These are phyloP conservation scores for Zygnema circumcarinatum DNA, from an alignment of 139 green algal genomes.

Conservation along the genomic window DNA sequence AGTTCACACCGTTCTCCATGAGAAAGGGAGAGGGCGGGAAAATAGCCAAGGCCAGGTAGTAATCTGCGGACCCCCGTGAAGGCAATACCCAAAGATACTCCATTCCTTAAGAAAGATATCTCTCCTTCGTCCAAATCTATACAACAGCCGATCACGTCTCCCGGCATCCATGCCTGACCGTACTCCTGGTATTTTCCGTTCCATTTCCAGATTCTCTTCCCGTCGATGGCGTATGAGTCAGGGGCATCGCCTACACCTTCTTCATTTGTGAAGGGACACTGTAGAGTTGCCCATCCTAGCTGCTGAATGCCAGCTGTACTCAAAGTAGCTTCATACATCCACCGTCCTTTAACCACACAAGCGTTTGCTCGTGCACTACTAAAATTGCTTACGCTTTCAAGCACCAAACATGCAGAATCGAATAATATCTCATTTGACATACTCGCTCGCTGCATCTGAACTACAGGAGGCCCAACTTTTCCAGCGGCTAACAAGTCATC, in stretches of 20 bases:
- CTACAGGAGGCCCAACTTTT: slow-evolving; percentile 8
- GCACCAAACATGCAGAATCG: slow-evolving; percentile 15
- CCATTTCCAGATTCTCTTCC: slow-evolving; percentile 87
- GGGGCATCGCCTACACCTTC: slow-evolving; percentile 89
- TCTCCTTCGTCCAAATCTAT: slow-evolving; percentile 83
- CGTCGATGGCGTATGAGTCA: slow-evolving; percentile 85
- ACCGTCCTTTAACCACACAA: slow-evolving; percentile 72
- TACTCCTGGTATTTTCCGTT: slow-evolving; percentile 78
- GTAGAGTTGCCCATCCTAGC: slow-evolving; percentile 85
- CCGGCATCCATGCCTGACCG: slow-evolving; percentile 74
- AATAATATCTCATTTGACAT: background rate
- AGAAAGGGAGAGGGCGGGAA: slow-evolving; percentile 81
- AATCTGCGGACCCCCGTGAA: slow-evolving; percentile 70
- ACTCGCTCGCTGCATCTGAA: slow-evolving; percentile 11
- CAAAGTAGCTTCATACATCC: slow-evolving; percentile 87
- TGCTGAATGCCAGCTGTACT: slow-evolving; percentile 80
- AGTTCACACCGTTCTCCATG: slow-evolving; percentile 78
- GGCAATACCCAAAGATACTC: slow-evolving; percentile 77
- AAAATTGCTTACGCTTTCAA: slow-evolving; percentile 70
- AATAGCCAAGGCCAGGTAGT: slow-evolving; percentile 77
- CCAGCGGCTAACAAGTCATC: background rate
- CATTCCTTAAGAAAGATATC: slow-evolving; percentile 86
- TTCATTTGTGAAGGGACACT: slow-evolving; percentile 86
- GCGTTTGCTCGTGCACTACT: slow-evolving; percentile 74
- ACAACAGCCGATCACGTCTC: slow-evolving; percentile 87